Conservation (phyloP, 2,329 filamentous ascomycete species). For the Conoideocrella luteorostrata region DNA sequence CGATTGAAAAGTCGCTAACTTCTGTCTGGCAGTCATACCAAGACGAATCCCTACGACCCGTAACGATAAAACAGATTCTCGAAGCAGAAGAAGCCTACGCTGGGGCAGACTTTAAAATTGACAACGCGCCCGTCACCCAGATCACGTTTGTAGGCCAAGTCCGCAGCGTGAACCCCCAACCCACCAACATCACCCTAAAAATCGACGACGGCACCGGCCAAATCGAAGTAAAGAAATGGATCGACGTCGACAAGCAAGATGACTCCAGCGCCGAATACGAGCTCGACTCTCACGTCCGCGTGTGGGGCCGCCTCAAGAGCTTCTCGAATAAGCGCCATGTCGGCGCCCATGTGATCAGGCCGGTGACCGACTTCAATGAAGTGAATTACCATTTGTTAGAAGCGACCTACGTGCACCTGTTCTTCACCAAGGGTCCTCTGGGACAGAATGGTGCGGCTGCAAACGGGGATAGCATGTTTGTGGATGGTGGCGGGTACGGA, state of each 20-base stretch:
- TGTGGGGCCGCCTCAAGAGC: constrained; percentile 76
- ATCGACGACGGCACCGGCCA: constrained; percentile 91
- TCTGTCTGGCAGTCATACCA: constrained; percentile 45
- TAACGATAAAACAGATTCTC: constrained; percentile 91
- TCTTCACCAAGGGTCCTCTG: constrained; percentile 65
- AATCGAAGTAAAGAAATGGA: constrained; percentile 87
- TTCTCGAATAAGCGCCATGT: constrained; percentile 82
- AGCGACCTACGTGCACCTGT: constrained; percentile 80
- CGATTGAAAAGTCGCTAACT: no score
- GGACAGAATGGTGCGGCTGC: constrained; percentile 32
- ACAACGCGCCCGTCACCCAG: constrained; percentile 66
- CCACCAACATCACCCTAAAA: constrained; percentile 86
- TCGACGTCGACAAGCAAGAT: constrained; percentile 56
- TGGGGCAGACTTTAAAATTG: constrained; percentile 72
- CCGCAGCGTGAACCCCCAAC: constrained; percentile 75
- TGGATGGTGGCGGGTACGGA: constrained; percentile 40
- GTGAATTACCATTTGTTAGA: constrained; percentile 89
- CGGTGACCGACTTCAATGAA: constrained; percentile 82
- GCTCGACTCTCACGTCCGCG: constrained; percentile 74
- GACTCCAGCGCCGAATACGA: constrained; percentile 48
- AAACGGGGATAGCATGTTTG: constrained; percentile 45
- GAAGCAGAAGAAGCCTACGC: constrained; percentile 73
- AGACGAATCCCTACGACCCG: constrained; percentile 83
- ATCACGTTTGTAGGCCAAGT: constrained; percentile 83
- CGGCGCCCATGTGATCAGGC: constrained; percentile 71